Evolutionary conservation across 2,329 filamentous ascomycete species (phyloP).

Genomic region (Proliferodiscus dingleyae): DNA sequence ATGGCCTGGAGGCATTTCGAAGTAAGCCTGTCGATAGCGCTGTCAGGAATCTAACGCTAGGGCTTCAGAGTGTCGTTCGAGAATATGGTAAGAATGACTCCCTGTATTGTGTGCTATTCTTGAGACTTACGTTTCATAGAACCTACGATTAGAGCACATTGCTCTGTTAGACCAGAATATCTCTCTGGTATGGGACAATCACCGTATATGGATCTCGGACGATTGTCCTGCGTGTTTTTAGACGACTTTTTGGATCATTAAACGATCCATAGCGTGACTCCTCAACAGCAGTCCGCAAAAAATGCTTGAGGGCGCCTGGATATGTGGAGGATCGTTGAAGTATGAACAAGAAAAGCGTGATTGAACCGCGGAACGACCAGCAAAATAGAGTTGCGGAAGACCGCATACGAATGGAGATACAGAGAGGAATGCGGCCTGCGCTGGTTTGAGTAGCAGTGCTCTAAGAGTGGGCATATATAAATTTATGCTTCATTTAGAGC

Average conservation of each 20-base stretch:
- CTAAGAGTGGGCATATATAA: too few relatives aligned
- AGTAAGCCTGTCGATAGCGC: conserved; percentile 18
- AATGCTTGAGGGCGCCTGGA: too few relatives aligned
- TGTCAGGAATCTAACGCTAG: conserved; percentile 22
- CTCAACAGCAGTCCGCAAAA: too few relatives aligned
- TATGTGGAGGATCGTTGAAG: too few relatives aligned
- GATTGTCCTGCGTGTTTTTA: conserved; percentile 28
- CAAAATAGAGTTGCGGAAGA: too few relatives aligned
- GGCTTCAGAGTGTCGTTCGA: conserved; percentile 20
- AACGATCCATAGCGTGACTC: too few relatives aligned
- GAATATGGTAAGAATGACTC: conserved; percentile 24
- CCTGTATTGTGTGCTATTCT: not conserved
- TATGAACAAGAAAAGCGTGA: too few relatives aligned
- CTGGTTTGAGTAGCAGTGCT: too few relatives aligned
- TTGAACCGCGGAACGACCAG: too few relatives aligned
- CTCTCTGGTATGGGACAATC: conserved; percentile 8
- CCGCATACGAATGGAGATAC: too few relatives aligned
- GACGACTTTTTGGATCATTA: conserved; percentile 27
- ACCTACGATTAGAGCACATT: conserved; percentile 20
- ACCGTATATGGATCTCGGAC: conserved; percentile 25
- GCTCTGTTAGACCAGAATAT: conserved; percentile 10
- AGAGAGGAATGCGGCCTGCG: too few relatives aligned
- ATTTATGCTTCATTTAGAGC: too few relatives aligned
- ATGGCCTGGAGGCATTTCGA: conserved; percentile 26
- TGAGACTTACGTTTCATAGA: conserved; percentile 20